A percentile compares a stretch with the other conserved stretches of the same genome.
phyloP scores from a whole-genome alignment of 768 basidiomycete genomes.

The Lactifluus subvellereus region DNA sequence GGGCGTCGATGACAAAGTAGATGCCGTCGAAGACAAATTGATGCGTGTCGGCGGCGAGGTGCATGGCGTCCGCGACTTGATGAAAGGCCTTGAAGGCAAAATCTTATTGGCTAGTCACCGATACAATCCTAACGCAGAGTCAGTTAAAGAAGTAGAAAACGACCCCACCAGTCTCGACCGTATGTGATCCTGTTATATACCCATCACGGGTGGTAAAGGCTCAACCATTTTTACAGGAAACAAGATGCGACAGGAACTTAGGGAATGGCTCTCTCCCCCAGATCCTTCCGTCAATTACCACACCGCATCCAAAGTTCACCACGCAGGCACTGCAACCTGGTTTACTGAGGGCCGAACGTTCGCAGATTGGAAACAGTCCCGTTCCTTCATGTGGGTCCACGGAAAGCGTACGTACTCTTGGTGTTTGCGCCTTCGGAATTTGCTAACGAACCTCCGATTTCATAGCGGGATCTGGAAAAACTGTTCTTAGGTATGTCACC shows the following conservation, averaged over 20 bases:
- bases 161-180: background rate
- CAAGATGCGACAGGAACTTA: background rate
- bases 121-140: too few relatives aligned
- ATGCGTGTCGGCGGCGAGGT: too few relatives aligned
- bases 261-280: constrained; percentile 1
- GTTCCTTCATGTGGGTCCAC: background rate
- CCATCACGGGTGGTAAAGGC: background rate
- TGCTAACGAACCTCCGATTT: background rate
- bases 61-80: background rate
- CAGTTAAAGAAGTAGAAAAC: background rate
- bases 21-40: too few relatives aligned
- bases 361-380: background rate
- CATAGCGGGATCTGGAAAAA: constrained; percentile 8
- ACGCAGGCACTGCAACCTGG: background rate
- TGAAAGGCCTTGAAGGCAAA: background rate
- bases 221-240: background rate
- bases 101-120: background rate
- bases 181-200: background rate
- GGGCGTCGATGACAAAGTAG: background rate
- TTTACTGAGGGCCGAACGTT: background rate
- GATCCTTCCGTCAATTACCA: background rate
- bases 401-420: background rate
- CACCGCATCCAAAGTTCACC: background rate
- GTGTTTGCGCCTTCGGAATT: background rate
- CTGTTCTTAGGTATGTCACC: background rate